phyloP scores from a whole-genome alignment of 2,329 filamentous ascomycete species.

The Tolypocladium amazonense region DNA sequence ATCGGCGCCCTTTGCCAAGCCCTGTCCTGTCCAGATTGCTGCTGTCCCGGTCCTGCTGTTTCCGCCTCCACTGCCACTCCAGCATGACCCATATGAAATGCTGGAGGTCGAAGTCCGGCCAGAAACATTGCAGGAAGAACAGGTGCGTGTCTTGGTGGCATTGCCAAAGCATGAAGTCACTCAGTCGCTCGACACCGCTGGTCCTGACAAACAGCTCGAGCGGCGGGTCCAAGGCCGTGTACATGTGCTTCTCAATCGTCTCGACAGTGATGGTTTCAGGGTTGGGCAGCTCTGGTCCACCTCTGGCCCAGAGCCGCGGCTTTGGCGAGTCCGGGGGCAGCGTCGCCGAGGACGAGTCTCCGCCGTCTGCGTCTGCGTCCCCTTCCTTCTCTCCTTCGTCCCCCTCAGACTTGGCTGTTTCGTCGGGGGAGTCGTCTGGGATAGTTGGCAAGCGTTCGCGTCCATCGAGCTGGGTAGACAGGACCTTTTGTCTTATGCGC shows the following conservation, averaged over 20 bases:
- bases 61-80: slow-evolving; percentile 70
- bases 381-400: slow-evolving; percentile 25
- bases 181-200: slow-evolving; percentile 83
- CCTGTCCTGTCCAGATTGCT: slow-evolving; percentile 24
- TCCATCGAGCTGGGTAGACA: slow-evolving; percentile 50
- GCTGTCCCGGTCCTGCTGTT: slow-evolving; percentile 43
- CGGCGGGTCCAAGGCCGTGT: slow-evolving; percentile 76
- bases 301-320: slow-evolving; percentile 21
- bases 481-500: slow-evolving; percentile 77
- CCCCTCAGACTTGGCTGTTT: slow-evolving; percentile 29
- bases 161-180: slow-evolving; percentile 99
- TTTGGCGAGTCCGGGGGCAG: slow-evolving; percentile 42
- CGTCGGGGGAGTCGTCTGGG: slow-evolving; percentile 35
- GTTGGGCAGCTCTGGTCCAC: slow-evolving; percentile 42
- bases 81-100: slow-evolving; percentile 85
- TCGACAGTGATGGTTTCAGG: slow-evolving; percentile 79
- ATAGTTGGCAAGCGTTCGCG: slow-evolving; percentile 38
- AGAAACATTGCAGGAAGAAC: slow-evolving; percentile 82
- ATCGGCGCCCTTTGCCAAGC: slow-evolving; percentile 13
- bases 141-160: slow-evolving; percentile 88
- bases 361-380: slow-evolving; percentile 35
- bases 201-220: slow-evolving; percentile 86
- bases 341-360: slow-evolving; percentile 51
- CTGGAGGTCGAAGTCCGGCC: slow-evolving; percentile 94
- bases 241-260: slow-evolving; percentile 76